phyloP scores from a whole-genome alignment of 78 protist genomes.

The Paulinella micropora region DNA sequence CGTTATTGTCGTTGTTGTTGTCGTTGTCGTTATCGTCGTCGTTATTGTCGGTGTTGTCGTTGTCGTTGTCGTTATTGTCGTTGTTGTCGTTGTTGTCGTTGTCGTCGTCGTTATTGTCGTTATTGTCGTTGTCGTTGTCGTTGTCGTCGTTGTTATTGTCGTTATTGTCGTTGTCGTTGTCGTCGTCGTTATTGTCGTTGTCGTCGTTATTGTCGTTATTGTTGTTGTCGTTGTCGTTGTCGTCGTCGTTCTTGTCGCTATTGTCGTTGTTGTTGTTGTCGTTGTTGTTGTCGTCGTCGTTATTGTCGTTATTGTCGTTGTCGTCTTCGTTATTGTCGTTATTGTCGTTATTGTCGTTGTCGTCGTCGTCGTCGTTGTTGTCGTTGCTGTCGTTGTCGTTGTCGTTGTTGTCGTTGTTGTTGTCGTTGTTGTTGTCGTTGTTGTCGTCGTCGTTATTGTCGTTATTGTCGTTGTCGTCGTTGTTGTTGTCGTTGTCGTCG shows the following conservation, averaged over 20 bases:
- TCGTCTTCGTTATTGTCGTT: too few relatives aligned
- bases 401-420: neutral
- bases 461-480: too few relatives aligned
- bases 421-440: neutral
- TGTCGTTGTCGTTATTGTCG: too few relatives aligned
- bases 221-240: neutral
- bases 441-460: too few relatives aligned
- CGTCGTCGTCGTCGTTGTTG: too few relatives aligned
- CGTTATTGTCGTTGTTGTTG: too few relatives aligned
- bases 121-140: neutral
- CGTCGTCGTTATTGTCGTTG: neutral
- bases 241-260: neutral
- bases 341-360: too few relatives aligned
- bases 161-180: neutral
- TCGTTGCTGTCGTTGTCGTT: too few relatives aligned
- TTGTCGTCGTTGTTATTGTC: neutral
- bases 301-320: too few relatives aligned
- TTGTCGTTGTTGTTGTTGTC: neutral
- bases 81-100: neutral
- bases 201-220: neutral
- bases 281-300: neutral
- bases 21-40: too few relatives aligned
- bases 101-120: neutral
- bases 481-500: too few relatives aligned
- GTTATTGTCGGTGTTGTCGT: too few relatives aligned